Evolutionary conservation across 2,329 filamentous ascomycete genomes (phyloP).

Genomic region (Chrysosporium queenslandicum): DNA sequence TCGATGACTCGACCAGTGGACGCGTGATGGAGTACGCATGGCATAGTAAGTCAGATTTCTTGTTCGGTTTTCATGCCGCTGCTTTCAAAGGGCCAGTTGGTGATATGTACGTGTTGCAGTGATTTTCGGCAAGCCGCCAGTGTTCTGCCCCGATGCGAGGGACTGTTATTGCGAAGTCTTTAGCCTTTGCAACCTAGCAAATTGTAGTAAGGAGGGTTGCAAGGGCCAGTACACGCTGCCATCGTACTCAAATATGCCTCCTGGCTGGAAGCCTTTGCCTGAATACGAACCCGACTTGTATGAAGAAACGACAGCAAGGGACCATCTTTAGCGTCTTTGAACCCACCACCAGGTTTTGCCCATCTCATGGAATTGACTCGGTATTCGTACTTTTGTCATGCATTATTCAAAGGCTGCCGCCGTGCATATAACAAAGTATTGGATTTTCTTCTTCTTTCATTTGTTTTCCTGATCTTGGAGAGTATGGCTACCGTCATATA

Average conservation of each 20-base stretch:
- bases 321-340: too few species aligned
- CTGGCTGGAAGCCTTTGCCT: conserved; percentile 2
- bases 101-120: background rate
- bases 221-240: background rate
- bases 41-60: conserved; percentile 34
- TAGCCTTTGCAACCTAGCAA: conserved; percentile 15
- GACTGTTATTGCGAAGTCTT: conserved; percentile 20
- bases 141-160: conserved; percentile 14
- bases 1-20: conserved; percentile 45
- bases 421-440: too few species aligned
- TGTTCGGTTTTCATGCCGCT: too few species aligned
- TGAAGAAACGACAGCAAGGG: too few species aligned
- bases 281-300: conserved; percentile 3
- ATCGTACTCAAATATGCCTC: background rate
- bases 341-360: too few species aligned
- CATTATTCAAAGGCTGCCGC: too few species aligned
- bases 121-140: conserved; percentile 17
- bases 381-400: too few species aligned
- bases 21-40: conserved; percentile 51
- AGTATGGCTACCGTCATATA: too few species aligned
- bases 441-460: too few species aligned
- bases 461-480: too few species aligned
- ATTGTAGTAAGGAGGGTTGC: background rate
- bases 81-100: too few species aligned
- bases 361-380: too few species aligned